Conservation (phyloP, 2,329 filamentous ascomycete species). For the Colletotrichum orchidophilum region DNA sequence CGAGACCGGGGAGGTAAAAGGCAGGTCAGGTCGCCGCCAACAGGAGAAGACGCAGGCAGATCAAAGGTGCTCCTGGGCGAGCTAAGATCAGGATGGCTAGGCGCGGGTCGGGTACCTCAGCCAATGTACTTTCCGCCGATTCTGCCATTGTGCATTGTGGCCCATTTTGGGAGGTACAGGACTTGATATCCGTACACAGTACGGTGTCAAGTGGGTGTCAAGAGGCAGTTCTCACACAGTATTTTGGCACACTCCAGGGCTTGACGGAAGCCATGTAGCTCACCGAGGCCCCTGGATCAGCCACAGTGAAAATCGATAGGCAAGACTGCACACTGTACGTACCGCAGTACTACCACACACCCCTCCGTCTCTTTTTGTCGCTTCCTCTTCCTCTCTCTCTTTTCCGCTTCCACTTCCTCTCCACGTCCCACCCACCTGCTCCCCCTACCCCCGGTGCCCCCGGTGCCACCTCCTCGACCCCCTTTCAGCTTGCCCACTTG, state of each 20-base stretch:
- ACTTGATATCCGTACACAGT: not conserved
- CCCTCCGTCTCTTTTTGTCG: not conserved
- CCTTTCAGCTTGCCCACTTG: not conserved
- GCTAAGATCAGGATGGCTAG: conserved; percentile 8
- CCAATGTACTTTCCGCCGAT: not conserved
- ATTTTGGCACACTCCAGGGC: not conserved
- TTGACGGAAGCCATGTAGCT: too few species aligned
- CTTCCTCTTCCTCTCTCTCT: not conserved
- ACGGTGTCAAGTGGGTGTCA: fast-evolving
- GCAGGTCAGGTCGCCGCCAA: not conserved
- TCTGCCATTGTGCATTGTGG: not conserved
- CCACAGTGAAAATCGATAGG: not conserved
- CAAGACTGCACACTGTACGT: not conserved
- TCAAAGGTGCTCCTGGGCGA: conserved; percentile 7
- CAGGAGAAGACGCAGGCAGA: conserved; percentile 7
- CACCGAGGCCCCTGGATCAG: not conserved
- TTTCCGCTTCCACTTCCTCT: not conserved
- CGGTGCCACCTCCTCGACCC: not conserved
- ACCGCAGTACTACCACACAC: not conserved
- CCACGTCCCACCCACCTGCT: not conserved
- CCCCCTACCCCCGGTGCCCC: not conserved
- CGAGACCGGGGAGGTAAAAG: conserved; percentile 21
- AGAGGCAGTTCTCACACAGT: not conserved
- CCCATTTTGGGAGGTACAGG: not conserved
- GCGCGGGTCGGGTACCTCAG: not conserved